A percentile compares a stretch with the other conserved stretches of the same genome.
These are phyloP conservation scores for Pseudocercospora macadamiae DNA, from an alignment of 2,329 filamentous ascomycete genomes.

Conservation along the genomic window DNA sequence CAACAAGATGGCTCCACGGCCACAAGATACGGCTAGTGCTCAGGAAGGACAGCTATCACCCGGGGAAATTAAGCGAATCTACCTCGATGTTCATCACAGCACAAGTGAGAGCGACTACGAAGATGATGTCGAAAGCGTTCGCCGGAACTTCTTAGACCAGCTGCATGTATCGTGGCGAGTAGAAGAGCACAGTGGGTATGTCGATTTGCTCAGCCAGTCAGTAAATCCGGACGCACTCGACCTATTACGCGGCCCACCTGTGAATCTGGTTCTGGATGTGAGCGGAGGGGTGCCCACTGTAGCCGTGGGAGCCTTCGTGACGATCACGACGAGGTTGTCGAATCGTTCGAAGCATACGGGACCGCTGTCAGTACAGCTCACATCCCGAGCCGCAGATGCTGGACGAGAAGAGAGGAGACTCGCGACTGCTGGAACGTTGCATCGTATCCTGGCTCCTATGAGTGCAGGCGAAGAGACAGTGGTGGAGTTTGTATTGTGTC, in stretches of 20 bases:
- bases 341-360: slow-evolving; percentile 15
- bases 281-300: neutral
- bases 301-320: slow-evolving; percentile 21
- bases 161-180: slow-evolving; percentile 28
- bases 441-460: slow-evolving; percentile 24
- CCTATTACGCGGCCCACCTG: slow-evolving; percentile 18
- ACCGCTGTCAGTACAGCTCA: slow-evolving; percentile 22
- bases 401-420: slow-evolving; percentile 19
- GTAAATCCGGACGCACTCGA: slow-evolving; percentile 23
- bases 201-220: slow-evolving; percentile 23
- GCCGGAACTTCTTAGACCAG: slow-evolving; percentile 21
- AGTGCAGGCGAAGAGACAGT: slow-evolving; percentile 12
- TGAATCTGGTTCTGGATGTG: slow-evolving; percentile 16
- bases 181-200: slow-evolving; percentile 28
- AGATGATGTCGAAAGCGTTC: slow-evolving; percentile 18
- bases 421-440: slow-evolving; percentile 26
- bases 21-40: slow-evolving; percentile 2
- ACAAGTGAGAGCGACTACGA: slow-evolving; percentile 13
- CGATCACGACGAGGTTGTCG: slow-evolving; percentile 17
- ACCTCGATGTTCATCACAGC: slow-evolving; percentile 17
- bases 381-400: slow-evolving; percentile 4
- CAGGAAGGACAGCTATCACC: slow-evolving; percentile 21
- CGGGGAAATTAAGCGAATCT: slow-evolving; percentile 28
- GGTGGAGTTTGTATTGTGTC: slow-evolving; percentile 31
- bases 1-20: slow-evolving; percentile 7